A percentile compares a stretch with the other conserved stretches of the same genome.
Evolutionary conservation across 192 early-diverging fungal species (phyloP).

Genomic region (Linnemannia hyalina): DNA sequence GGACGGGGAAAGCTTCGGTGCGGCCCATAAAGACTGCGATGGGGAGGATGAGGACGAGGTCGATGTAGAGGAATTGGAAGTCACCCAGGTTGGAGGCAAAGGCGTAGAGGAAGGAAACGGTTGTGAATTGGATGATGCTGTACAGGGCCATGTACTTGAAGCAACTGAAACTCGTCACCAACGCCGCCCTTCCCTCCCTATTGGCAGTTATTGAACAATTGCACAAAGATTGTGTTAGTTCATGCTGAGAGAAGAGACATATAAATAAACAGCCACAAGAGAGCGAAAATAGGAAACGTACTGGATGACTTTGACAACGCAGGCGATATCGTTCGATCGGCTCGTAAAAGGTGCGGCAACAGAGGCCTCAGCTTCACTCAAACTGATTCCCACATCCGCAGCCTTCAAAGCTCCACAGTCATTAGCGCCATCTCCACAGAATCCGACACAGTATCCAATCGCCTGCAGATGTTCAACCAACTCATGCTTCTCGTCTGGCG

Average conservation of each 20-base stretch:
- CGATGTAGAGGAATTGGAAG: conserved; percentile 97
- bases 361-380: conserved; percentile 97
- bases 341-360: conserved; percentile 99
- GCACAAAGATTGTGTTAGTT: neutral
- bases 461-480: conserved; percentile 91
- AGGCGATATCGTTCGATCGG: conserved; percentile 88
- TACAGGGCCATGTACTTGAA: conserved; percentile 99
- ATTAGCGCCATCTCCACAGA: conserved; percentile 99
- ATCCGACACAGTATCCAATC: conserved; percentile 94
- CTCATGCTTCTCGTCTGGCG: conserved; percentile 97
- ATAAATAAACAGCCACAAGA: neutral
- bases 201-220: neutral
- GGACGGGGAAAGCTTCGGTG: conserved; percentile 79
- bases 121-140: conserved; percentile 96
- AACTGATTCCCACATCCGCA: conserved; percentile 95
- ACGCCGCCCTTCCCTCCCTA: conserved; percentile 93
- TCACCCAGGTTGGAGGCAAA: conserved; percentile 92
- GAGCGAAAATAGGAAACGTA: conserved; percentile 43
- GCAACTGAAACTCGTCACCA: conserved; percentile 97
- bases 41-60: conserved; percentile 92
- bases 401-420: conserved; percentile 97
- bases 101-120: conserved; percentile 92
- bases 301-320: conserved; percentile 91
- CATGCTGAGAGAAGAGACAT: neutral
- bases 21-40: conserved; percentile 93